A percentile compares a stretch with the other conserved stretches of the same genome.
Evolutionary conservation across 768 basidiomycete species (phyloP).

Genomic region (Panellus pusillus): DNA sequence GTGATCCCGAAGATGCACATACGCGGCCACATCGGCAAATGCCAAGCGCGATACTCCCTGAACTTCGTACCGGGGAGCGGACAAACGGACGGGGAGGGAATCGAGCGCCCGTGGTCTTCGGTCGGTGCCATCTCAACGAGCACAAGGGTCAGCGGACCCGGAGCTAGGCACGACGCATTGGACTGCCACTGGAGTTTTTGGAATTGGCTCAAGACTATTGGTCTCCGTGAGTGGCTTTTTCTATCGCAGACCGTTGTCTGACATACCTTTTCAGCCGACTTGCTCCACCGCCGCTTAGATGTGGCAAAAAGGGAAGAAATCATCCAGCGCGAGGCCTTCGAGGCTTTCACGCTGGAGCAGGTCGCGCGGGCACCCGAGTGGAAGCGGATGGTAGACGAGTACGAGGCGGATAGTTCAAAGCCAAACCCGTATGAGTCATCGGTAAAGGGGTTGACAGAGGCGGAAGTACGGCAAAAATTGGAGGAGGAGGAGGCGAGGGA

Average conservation of each 20-base stretch:
- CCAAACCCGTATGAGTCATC: background rate
- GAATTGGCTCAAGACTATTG: conserved; percentile 28
- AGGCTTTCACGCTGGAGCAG: background rate
- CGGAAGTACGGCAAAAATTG: background rate
- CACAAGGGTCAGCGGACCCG: conserved; percentile 36
- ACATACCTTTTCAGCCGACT: background rate
- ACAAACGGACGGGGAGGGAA: conserved; percentile 34
- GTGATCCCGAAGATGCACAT: conserved; percentile 32
- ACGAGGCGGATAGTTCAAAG: conserved; percentile 1
- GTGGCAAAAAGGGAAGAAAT: background rate
- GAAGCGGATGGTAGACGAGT: conserved; percentile 2
- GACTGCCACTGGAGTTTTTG: conserved; percentile 29
- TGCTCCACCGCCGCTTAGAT: conserved; percentile 2
- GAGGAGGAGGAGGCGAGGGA: background rate
- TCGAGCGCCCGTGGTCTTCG: conserved; percentile 31
- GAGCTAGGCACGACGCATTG: conserved; percentile 26
- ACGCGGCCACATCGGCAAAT: conserved; percentile 24
- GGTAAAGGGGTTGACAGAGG: conserved; percentile 2
- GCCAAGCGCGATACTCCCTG: conserved; percentile 26
- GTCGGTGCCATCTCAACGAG: conserved; percentile 28
- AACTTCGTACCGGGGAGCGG: conserved; percentile 26
- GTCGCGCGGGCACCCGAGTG: background rate
- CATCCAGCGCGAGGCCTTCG: background rate
- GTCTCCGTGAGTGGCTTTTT: conserved; percentile 22
- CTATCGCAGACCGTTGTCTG: background rate